Evolutionary conservation across 371 early-diverging fungal genomes (phyloP), one percentile per base, ranked within the genome.

Genomic region (Umbelopsis sp.): DNA sequence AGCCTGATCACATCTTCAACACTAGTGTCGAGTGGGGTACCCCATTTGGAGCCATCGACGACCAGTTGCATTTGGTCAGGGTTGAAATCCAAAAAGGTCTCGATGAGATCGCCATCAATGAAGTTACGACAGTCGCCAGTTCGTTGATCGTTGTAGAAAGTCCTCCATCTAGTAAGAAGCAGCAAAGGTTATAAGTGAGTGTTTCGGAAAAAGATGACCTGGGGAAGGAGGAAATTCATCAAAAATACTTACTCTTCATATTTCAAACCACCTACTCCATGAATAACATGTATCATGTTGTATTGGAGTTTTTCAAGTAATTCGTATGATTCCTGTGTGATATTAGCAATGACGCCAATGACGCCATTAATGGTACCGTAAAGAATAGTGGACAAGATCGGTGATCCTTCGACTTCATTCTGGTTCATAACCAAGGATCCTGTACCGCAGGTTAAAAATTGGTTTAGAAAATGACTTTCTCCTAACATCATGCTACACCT

Each of bases 31-130:
- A 84, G 46, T 51, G 76, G 77, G 24, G 75, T 70, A 18, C 84
- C 84, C 0, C 82, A 80, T 50, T 76, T 66, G 16, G 69, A 70
- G 4, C 84, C 85, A 35, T 71, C 72, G n/a, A 87, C 70, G 8
- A 89, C 80, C n/a, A 73, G 72, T 62, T 80, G 76, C 74, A 86
- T 76, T 35, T 87, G 80, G 18, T 76, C 78, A 5, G 69, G 66
- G 0, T 76, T 63, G 72, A 95, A 76, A 38, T 91, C 86, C 50
- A 94, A 69, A 64, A 90, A 96, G 65, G 74, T 69, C 74, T 95
- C 95, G 14, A 98, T 82, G 51, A 97, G 69, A 76, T 97, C 97
- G 3, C 98, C 98, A 72, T 98, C 97, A 44, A 97, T 74, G 69
- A 92, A 90, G 5, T 87, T 84, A 50, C 79, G 76, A 25, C 86